These are phyloP conservation scores for Leucogyrophana mollusca DNA, from an alignment of 768 basidiomycete genomes.

Conservation along the genomic window DNA sequence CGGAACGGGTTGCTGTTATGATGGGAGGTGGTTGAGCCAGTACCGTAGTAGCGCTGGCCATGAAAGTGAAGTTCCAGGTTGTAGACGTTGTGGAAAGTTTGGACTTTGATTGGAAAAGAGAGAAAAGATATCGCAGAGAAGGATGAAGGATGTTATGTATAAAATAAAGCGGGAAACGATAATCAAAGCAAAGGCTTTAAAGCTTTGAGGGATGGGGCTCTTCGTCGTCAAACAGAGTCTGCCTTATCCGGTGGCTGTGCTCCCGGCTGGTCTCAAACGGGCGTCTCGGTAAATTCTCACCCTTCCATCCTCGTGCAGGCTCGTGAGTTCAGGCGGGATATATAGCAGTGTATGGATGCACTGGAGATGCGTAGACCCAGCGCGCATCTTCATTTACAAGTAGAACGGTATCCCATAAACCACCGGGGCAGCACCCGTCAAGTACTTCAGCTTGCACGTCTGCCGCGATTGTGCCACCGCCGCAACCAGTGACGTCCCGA, in stretches of 20 bases:
- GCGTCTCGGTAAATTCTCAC: too few species aligned
- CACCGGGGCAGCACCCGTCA: conserved; percentile 94
- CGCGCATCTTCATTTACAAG: conserved; percentile 35
- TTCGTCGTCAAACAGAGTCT: conserved; percentile 1
- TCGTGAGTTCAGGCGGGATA: neutral
- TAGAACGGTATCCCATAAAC: conserved; percentile 96
- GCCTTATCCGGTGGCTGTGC: conserved; percentile 5
- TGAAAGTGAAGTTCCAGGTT: neutral
- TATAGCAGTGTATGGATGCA: neutral
- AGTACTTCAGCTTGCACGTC: conserved; percentile 84
- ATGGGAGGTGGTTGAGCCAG: conserved; percentile 9
- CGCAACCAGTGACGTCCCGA: conserved; percentile 52
- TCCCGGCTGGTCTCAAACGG: conserved; percentile 1
- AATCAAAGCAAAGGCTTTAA: neutral
- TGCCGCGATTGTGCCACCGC: conserved; percentile 82
- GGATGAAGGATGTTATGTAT: neutral
- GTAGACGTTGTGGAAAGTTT: neutral
- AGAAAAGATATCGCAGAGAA: neutral
- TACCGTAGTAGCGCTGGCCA: conserved; percentile 9
- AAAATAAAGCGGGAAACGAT: conserved; percentile 1
- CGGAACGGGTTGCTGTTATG: conserved; percentile 14
- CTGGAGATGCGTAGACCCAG: too few species aligned
- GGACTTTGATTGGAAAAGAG: neutral
- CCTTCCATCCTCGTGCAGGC: too few species aligned
- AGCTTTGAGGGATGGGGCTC: neutral